These are phyloP conservation scores for Boletellus sp. DNA, from an alignment of 768 basidiomycete genomes.

Conservation along the genomic window DNA sequence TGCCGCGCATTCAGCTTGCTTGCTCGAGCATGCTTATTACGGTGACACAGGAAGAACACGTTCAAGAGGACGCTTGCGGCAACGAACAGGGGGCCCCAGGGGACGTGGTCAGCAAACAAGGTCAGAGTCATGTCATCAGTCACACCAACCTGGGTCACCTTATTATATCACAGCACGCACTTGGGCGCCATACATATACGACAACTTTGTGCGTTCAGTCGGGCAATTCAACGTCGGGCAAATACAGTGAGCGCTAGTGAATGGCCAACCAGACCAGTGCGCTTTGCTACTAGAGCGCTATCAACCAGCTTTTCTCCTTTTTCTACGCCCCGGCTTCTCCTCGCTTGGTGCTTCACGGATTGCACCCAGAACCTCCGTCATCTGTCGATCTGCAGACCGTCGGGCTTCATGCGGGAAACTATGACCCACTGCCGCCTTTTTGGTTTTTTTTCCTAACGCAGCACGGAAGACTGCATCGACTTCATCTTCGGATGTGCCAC, in stretches of 20 bases:
- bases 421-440: slow-evolving; percentile 46
- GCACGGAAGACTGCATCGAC: slow-evolving; percentile 71
- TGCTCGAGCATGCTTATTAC: background rate
- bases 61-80: slow-evolving; percentile 17
- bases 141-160: no score
- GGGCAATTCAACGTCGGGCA: no score
- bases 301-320: slow-evolving; percentile 26
- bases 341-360: slow-evolving; percentile 55
- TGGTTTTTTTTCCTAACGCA: slow-evolving; percentile 54
- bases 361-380: slow-evolving; percentile 54
- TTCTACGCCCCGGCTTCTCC: slow-evolving; percentile 35
- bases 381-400: slow-evolving; percentile 31
- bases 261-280: background rate
- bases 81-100: slow-evolving; percentile 5
- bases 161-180: no score
- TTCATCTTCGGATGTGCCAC: slow-evolving; percentile 50
- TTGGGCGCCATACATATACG: no score
- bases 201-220: no score
- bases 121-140: slow-evolving; percentile 1
- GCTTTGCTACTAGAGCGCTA: background rate
- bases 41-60: slow-evolving; percentile 12
- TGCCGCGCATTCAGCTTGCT: background rate
- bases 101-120: slow-evolving; percentile 2
- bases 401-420: slow-evolving; percentile 9
- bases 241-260: no score